These are phyloP conservation scores for Herpetomonas samuelpessoai DNA, from an alignment of 208 protist species.

Conservation along the genomic window DNA sequence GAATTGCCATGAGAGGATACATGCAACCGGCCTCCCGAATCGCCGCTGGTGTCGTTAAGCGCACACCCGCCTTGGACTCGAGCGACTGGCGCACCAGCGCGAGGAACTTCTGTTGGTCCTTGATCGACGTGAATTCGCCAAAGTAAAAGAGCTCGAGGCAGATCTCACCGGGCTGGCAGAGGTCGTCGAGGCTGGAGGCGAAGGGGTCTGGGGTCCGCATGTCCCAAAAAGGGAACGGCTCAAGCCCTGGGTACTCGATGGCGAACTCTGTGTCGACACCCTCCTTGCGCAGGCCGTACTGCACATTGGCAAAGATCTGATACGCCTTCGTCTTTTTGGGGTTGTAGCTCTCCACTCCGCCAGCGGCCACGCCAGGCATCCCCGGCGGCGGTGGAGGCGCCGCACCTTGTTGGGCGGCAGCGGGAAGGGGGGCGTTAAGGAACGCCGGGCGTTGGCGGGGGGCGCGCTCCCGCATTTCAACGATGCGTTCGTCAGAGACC, in stretches of 20 bases:
- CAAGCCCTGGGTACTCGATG: slow-evolving; percentile 54
- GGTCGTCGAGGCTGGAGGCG: slow-evolving; percentile 12
- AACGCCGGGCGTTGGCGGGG: slow-evolving; percentile 64
- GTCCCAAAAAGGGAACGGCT: slow-evolving; percentile 74
- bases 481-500: slow-evolving; percentile 58
- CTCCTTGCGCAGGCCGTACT: slow-evolving; percentile 55
- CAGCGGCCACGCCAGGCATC: slow-evolving; percentile 31
- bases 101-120: slow-evolving; percentile 43
- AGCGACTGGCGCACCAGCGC: slow-evolving; percentile 37
- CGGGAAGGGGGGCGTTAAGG: slow-evolving; percentile 28
- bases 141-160: slow-evolving; percentile 82
- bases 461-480: slow-evolving; percentile 52
- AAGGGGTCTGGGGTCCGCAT: slow-evolving; percentile 49
- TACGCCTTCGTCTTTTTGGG: slow-evolving; percentile 45
- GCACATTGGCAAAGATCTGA: slow-evolving; percentile 42
- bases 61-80: slow-evolving; percentile 44
- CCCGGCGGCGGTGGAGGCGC: slow-evolving; percentile 23
- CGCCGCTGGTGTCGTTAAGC: slow-evolving; percentile 40
- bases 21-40: slow-evolving; percentile 80
- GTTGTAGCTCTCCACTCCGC: slow-evolving; percentile 29
- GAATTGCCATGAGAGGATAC: slow-evolving; percentile 68
- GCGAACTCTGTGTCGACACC: slow-evolving; percentile 46
- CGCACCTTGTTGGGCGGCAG: not conserved
- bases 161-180: slow-evolving; percentile 50
- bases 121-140: slow-evolving; percentile 57